A percentile compares a stretch with the other conserved stretches of the same genome.
Evolutionary conservation across 1,284 basidiomycete species (phyloP).

Genomic region (Meira nashicola): DNA sequence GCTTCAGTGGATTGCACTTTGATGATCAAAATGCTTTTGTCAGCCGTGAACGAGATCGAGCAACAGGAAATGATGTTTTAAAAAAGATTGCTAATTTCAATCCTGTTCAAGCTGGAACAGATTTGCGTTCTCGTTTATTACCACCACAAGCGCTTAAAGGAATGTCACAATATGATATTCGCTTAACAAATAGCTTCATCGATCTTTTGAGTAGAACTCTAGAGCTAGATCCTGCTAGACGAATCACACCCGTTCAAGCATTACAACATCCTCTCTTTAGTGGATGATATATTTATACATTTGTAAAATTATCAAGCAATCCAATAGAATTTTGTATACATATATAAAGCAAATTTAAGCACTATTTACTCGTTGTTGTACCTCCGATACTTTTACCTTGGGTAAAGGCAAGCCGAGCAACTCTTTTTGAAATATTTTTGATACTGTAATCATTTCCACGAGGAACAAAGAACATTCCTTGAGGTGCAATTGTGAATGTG

Average conservation of each 20-base stretch:
- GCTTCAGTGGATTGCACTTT: slow-evolving; percentile 86
- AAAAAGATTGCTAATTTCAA: slow-evolving; percentile 21
- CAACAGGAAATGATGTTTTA: slow-evolving; percentile 24
- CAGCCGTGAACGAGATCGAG: slow-evolving; percentile 36
- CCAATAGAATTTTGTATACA: too few species aligned
- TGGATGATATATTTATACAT: neutral
- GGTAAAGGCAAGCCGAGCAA: slow-evolving; percentile 82
- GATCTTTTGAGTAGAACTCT: slow-evolving; percentile 90
- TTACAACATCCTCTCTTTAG: slow-evolving; percentile 73
- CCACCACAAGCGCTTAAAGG: slow-evolving; percentile 67
- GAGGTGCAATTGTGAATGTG: slow-evolving; percentile 70
- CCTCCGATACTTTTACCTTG: slow-evolving; percentile 55
- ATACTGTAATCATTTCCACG: slow-evolving; percentile 90
- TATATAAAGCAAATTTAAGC: too few species aligned
- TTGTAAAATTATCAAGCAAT: too few species aligned
- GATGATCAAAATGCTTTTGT: slow-evolving; percentile 68
- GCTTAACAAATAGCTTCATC: slow-evolving; percentile 74
- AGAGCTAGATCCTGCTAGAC: slow-evolving; percentile 77
- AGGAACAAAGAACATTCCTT: slow-evolving; percentile 84
- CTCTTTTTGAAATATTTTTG: slow-evolving; percentile 74
- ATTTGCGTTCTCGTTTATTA: slow-evolving; percentile 75
- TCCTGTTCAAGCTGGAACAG: slow-evolving; percentile 55
- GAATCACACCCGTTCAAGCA: slow-evolving; percentile 82
- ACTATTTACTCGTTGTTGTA: too few species aligned
- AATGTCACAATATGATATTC: slow-evolving; percentile 81